phyloP scores from a whole-genome alignment of 73 alveolate genomes.

The Tetrahymena borealis region DNA sequence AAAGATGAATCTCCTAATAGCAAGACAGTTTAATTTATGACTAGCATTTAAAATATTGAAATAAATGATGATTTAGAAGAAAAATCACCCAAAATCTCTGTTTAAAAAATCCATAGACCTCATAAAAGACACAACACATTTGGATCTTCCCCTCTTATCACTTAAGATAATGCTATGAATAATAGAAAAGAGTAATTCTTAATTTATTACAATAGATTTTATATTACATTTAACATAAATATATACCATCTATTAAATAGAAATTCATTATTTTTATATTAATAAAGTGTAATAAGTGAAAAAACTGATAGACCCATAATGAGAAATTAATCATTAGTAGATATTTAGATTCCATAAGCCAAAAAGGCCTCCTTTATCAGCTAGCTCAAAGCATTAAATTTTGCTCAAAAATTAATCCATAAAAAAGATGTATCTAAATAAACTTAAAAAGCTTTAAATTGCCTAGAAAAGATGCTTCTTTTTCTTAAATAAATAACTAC shows the following conservation, averaged over 20 bases:
- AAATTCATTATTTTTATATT: neutral
- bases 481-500: neutral
- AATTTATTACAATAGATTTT: too few species aligned
- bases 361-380: neutral
- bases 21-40: neutral
- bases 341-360: neutral
- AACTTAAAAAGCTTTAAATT: neutral
- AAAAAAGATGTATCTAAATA: neutral
- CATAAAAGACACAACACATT: neutral
- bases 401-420: neutral
- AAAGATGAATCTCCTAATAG: neutral
- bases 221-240: too few species aligned
- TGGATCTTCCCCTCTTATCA: neutral
- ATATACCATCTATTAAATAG: neutral
- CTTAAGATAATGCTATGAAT: neutral
- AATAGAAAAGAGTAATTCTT: neutral
- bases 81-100: neutral
- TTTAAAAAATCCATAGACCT: neutral
- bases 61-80: neutral
- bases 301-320: neutral
- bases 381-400: neutral
- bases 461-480: neutral
- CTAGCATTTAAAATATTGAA: neutral
- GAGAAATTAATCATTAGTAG: neutral
- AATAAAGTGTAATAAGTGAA: neutral